Evolutionary conservation across 108 stramenopile genomes (phyloP).

Genomic region (Schizochytrium sp.): DNA sequence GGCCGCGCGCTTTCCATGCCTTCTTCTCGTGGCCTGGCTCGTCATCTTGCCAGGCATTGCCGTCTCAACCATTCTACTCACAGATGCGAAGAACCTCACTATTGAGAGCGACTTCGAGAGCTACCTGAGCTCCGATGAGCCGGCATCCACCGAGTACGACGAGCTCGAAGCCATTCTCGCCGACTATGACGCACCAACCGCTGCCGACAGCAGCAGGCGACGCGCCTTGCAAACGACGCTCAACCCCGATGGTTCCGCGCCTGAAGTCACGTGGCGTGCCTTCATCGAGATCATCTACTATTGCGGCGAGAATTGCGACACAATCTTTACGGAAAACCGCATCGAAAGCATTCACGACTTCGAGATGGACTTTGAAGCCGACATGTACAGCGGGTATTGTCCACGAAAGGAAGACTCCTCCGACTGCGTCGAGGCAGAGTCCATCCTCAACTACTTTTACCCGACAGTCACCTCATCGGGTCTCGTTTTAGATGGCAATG

Average conservation of each 20-base stretch:
- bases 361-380: neutral
- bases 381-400: neutral
- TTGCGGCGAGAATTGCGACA: neutral
- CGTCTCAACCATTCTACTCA: neutral
- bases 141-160: neutral
- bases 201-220: no score
- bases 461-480: neutral
- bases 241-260: neutral
- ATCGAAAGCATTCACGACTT: neutral
- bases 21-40: neutral
- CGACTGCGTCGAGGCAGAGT: neutral
- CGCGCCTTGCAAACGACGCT: neutral
- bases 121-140: neutral
- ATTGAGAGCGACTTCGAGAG: neutral
- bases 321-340: neutral
- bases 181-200: neutral
- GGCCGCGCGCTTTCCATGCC: neutral
- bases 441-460: slow-evolving; percentile 10
- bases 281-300: neutral
- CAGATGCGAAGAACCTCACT: neutral
- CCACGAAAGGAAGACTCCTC: neutral
- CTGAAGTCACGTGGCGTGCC: neutral
- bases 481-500: neutral
- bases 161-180: neutral
- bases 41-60: neutral